Evolutionary conservation across 371 early-diverging fungal genomes (phyloP).

Genomic region (Phascolomyces articulosus): DNA sequence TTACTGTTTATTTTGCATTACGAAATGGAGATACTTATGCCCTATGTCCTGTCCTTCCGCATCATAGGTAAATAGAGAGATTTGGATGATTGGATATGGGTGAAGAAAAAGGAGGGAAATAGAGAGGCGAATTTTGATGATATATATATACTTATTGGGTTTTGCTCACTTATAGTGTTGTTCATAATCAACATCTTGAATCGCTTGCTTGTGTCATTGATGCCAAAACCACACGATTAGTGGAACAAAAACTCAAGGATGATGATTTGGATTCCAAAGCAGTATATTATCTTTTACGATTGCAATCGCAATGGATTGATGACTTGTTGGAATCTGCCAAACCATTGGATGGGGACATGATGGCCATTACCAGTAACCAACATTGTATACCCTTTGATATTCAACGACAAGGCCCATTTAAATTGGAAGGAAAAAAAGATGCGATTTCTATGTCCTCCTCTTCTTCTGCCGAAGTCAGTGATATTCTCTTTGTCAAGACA

Average conservation of each 20-base stretch:
- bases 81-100: not conserved
- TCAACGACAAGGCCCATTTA: slow-evolving; percentile 46
- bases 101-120: not conserved
- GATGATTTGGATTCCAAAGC: slow-evolving; percentile 10
- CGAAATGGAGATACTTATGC: slow-evolving; percentile 48
- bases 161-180: slow-evolving; percentile 21
- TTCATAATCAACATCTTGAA: slow-evolving; percentile 40
- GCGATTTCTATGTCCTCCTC: too few relatives aligned
- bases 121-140: too few relatives aligned
- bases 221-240: slow-evolving; percentile 27
- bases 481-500: slow-evolving; percentile 30
- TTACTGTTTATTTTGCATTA: slow-evolving; percentile 44
- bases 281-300: slow-evolving; percentile 28
- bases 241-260: slow-evolving; percentile 1
- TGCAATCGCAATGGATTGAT: slow-evolving; percentile 42
- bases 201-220: slow-evolving; percentile 31
- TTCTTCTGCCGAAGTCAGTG: slow-evolving; percentile 18
- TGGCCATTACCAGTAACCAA: slow-evolving; percentile 20
- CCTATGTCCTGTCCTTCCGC: slow-evolving; percentile 47
- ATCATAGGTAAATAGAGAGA: slow-evolving; percentile 28
- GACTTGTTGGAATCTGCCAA: slow-evolving; percentile 27
- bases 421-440: slow-evolving; percentile 11
- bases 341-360: slow-evolving; percentile 13
- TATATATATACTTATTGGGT: not conserved
- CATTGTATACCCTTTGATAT: slow-evolving; percentile 20